Evolutionary conservation across 23 red algal genomes (phyloP).

Genomic region (Agarophyton chilense): DNA sequence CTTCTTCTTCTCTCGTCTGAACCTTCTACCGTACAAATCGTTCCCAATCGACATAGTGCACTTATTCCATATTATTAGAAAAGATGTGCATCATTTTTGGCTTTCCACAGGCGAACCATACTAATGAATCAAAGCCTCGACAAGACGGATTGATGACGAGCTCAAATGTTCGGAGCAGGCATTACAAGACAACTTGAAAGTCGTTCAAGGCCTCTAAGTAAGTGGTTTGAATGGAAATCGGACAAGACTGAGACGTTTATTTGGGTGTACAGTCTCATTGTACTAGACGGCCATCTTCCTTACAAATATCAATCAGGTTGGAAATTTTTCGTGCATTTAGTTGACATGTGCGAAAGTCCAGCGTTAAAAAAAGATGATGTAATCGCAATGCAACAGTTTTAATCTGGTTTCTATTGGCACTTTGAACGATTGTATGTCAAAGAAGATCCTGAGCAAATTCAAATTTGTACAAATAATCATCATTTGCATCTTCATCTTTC

Average conservation of each 20-base stretch:
- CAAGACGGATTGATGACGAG: background rate
- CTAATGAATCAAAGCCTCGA: no score
- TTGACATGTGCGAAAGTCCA: background rate
- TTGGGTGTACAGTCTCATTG: background rate
- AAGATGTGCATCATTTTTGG: background rate
- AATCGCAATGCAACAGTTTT: background rate
- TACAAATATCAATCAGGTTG: background rate
- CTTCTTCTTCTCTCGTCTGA: no score
- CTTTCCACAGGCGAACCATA: background rate
- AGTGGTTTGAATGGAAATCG: constrained; percentile 2
- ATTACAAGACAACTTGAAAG: background rate
- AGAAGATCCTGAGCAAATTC: background rate
- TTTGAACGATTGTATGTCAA: constrained; percentile 13
- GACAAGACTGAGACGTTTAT: no score
- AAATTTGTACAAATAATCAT: background rate
- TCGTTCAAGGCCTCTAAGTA: background rate
- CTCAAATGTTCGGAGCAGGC: background rate
- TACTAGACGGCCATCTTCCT: background rate
- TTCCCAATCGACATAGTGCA: constrained; percentile 29
- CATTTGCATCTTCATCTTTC: background rate
- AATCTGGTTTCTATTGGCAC: background rate
- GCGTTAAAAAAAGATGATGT: background rate
- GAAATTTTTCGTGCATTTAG: background rate
- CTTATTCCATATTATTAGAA: background rate
- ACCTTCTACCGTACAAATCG: background rate